Percentiles rank a stretch among this genome's conserved stretches.
Evolutionary conservation across 2,329 filamentous ascomycete genomes (phyloP).

Genomic region (Salinomyces thailandicus): DNA sequence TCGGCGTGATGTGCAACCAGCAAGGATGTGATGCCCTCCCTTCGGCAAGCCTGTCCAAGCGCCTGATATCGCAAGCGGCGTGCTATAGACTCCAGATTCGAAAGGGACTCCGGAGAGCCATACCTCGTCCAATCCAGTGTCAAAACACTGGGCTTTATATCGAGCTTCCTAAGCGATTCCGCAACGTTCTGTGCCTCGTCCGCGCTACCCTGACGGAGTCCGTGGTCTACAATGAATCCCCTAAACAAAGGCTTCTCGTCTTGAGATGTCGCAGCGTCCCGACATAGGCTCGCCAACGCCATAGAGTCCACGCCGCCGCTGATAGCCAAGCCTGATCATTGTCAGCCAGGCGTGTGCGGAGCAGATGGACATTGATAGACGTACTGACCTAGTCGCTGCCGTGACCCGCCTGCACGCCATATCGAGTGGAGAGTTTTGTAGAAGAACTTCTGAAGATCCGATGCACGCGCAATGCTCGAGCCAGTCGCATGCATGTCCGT

Average conservation of each 20-base stretch:
- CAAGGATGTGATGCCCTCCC: constrained; percentile 45
- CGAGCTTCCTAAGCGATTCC: constrained; percentile 15
- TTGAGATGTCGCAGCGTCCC: constrained; percentile 20
- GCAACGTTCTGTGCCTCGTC: constrained; percentile 45
- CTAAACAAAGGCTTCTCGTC: constrained; percentile 28
- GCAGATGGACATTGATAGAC: not conserved
- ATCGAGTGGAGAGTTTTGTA: not conserved
- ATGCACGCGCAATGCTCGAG: too few species aligned
- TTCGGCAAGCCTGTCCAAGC: constrained; percentile 52
- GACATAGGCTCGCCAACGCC: constrained; percentile 72
- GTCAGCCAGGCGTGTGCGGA: not conserved
- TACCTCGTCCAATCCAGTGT: constrained; percentile 30
- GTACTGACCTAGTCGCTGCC: constrained; percentile 1
- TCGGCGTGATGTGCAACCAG: constrained; percentile 81
- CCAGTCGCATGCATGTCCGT: too few species aligned
- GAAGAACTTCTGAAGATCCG: too few species aligned
- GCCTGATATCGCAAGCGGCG: constrained; percentile 62
- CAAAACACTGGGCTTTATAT: constrained; percentile 18
- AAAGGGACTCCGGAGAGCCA: constrained; percentile 33
- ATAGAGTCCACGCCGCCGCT: constrained; percentile 97
- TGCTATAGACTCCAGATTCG: constrained; percentile 68
- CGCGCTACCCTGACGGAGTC: constrained; percentile 44
- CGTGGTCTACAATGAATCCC: constrained; percentile 53
- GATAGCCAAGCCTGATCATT: constrained; percentile 52
- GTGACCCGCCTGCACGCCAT: not conserved